Evolutionary conservation across 768 basidiomycete species (phyloP), one percentile per base, ranked within the genome.

Genomic region (Lactarius psammicola): DNA sequence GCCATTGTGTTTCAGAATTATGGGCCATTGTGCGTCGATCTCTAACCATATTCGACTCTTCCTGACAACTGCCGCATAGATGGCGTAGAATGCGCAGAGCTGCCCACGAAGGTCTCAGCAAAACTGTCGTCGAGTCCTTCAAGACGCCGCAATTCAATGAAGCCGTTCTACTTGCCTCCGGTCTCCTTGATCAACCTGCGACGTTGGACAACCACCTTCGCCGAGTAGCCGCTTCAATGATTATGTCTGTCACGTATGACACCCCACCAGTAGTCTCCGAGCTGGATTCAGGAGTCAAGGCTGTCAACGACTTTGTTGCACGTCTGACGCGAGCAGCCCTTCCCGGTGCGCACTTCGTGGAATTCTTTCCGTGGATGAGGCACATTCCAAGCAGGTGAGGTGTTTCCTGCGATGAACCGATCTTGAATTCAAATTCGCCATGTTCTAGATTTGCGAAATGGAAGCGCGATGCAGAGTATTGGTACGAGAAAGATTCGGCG

Each of bases 1-100:
- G 68, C 62, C 30, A 36, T 69, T 28, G 68, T 63, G 28, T 69
- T 69, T 18, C 61, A 60, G 30, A 60, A 63, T 49, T 68, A 69
- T 31, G 67, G 67, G 13, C 49, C 68, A 9, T 20, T 64, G 68
- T 69, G 20, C 36, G 62, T 36, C 15, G 23, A 18, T 23, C 13
- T 8, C 51, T 26, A 18, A 9, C 44, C 15, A 23, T 23, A 4
- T 2, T 30, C 34, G 8, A 10, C 8, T 38, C n/a, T 9, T 53
- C 17, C 30, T 60, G n/a, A 61, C 6, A 20, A 46, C 46, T 49
- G 11, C n/a, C 18, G 7, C 28, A 20, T 59, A 68, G 69, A 23
- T 70, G 69, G 69, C 69, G 69, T 18, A 42, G 57, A 17, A 46
- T 51, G 61, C 65, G 65, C 9, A 26, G 42, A 40, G 65, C 61